Evolutionary conservation across 345 rosid genomes (phyloP).

Genomic region (Rubroshorea leprosula): DNA sequence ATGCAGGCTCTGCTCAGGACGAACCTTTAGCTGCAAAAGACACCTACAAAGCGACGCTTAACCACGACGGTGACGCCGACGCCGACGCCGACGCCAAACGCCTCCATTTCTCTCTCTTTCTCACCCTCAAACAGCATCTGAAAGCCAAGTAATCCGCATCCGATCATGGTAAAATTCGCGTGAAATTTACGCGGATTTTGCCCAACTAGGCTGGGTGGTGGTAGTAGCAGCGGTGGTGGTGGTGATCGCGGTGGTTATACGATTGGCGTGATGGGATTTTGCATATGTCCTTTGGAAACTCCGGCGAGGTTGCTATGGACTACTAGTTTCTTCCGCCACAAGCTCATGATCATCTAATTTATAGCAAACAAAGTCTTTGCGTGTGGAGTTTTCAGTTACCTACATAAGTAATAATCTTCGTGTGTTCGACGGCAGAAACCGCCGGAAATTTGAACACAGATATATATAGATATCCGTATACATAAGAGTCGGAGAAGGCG

Average conservation of each 20-base stretch:
- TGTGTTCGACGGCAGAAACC: slow-evolving; percentile 8
- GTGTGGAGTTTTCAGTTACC: not conserved
- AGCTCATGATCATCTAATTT: slow-evolving; percentile 70
- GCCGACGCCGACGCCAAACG: not conserved
- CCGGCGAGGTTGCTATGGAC: slow-evolving; percentile 93
- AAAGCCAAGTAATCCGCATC: not conserved
- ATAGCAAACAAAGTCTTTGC: not conserved
- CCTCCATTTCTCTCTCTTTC: slow-evolving; percentile 5
- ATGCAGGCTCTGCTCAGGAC: slow-evolving; percentile 7
- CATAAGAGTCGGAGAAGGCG: slow-evolving; percentile 1
- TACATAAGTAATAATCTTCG: not conserved
- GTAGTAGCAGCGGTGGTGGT: not conserved
- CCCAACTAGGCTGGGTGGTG: too few relatives aligned
- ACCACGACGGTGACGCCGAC: not conserved
- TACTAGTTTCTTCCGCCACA: slow-evolving; percentile 96
- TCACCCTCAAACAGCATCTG: slow-evolving; percentile 10
- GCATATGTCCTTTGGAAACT: slow-evolving; percentile 67
- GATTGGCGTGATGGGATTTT: slow-evolving; percentile 71
- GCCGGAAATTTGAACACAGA: slow-evolving; percentile 15
- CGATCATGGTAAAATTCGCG: not conserved
- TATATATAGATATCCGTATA: not conserved
- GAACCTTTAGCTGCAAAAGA: slow-evolving; percentile 34
- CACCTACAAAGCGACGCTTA: slow-evolving; percentile 13
- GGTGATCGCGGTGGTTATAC: slow-evolving; percentile 5
- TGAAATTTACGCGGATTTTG: not conserved